Conservation (phyloP, 371 early-diverging fungal species). For the Chytridium lagenaria region DNA sequence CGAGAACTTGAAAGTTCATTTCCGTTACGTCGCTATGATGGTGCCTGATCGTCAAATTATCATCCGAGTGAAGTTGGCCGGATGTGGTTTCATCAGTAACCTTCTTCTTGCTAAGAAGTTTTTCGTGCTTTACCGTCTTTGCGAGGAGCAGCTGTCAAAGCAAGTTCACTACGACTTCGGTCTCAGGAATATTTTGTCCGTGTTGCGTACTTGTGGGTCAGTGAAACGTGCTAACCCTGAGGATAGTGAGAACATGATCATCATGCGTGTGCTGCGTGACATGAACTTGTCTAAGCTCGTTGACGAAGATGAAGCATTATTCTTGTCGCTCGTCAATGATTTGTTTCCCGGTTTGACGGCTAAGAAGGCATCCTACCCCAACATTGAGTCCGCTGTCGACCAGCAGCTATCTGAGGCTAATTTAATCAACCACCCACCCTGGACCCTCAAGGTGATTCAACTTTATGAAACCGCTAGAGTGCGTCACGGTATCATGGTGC, state of each 20-base stretch:
- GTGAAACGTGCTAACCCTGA: constrained; percentile 69
- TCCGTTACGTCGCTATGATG: constrained; percentile 74
- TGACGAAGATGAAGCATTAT: constrained; percentile 67
- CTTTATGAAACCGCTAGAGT: constrained; percentile 67
- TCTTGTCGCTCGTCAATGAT: constrained; percentile 65
- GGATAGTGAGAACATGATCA: constrained; percentile 63
- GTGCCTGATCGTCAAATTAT: constrained; percentile 72
- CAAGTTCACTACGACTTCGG: constrained; percentile 76
- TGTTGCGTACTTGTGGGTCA: constrained; percentile 65
- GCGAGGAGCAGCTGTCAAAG: constrained; percentile 68
- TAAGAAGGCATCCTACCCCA: constrained; percentile 63
- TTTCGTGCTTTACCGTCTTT: constrained; percentile 65
- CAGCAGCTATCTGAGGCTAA: constrained; percentile 63
- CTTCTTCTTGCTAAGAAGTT: constrained; percentile 66
- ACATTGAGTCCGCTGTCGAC: constrained; percentile 62
- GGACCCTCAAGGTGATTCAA: constrained; percentile 69
- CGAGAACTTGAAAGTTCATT: constrained; percentile 68
- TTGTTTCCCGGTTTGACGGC: constrained; percentile 66
- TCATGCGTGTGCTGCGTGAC: constrained; percentile 69
- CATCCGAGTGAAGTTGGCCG: constrained; percentile 68
- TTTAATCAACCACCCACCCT: constrained; percentile 63
- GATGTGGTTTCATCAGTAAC: constrained; percentile 68
- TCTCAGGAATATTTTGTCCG: constrained; percentile 67
- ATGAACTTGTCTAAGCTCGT: constrained; percentile 71
- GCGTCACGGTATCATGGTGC: constrained; percentile 69